phyloP scores from a whole-genome alignment of 768 basidiomycete species.

The Termitomyces heimii region DNA sequence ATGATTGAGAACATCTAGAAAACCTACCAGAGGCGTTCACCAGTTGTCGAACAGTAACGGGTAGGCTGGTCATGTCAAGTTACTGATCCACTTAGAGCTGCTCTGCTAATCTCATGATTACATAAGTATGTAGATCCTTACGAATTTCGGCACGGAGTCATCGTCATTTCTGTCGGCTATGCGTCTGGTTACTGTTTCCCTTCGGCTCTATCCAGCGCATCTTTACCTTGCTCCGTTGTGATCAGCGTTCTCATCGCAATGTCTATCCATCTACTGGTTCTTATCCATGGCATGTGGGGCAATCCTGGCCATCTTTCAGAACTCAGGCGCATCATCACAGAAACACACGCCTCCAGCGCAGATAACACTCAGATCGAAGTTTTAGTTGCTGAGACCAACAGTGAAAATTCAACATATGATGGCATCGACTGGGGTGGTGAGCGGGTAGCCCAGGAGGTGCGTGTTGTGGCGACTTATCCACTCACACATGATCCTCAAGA shows the following conservation, averaged over 20 bases:
- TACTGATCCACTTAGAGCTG: background rate
- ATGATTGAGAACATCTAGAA: background rate
- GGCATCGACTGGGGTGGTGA: slow-evolving; percentile 84
- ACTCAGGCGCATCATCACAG: slow-evolving; percentile 44
- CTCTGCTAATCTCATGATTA: background rate
- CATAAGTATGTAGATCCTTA: no score
- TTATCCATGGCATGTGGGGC: slow-evolving; percentile 80
- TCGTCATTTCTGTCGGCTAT: background rate
- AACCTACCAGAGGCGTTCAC: slow-evolving; percentile 8
- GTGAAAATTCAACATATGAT: slow-evolving; percentile 67
- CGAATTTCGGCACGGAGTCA: background rate
- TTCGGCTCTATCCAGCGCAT: background rate
- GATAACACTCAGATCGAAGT: slow-evolving; percentile 48
- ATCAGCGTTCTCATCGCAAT: slow-evolving; percentile 8
- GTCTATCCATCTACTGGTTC: slow-evolving; percentile 40
- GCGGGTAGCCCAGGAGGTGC: slow-evolving; percentile 73
- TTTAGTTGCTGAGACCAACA: slow-evolving; percentile 60
- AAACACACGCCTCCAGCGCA: slow-evolving; percentile 29
- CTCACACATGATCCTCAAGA: background rate
- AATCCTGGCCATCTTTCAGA: slow-evolving; percentile 60
- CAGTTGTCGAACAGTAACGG: slow-evolving; percentile 3
- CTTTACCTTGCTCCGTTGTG: background rate
- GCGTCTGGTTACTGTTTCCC: background rate
- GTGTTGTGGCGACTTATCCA: slow-evolving; percentile 7
- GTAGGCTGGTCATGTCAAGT: background rate